Conservation (phyloP, 441 rosid genomes). For the Manihot esculenta region DNA sequence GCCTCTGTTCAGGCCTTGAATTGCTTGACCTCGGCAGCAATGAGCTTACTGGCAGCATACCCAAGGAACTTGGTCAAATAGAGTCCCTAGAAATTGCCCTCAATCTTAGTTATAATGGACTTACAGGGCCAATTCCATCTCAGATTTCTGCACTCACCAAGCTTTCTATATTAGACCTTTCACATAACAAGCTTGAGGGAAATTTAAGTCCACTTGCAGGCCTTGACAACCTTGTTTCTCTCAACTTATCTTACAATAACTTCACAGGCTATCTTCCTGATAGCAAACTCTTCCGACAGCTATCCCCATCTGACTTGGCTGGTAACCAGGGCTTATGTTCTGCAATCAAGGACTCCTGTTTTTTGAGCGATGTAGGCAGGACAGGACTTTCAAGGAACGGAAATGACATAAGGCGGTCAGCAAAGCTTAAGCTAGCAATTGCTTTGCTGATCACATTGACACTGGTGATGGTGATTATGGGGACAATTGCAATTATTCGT, state of each 20-base stretch:
- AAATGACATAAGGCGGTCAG: conserved; percentile 35
- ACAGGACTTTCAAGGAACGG: conserved; percentile 34
- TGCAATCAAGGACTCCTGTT: conserved; percentile 63
- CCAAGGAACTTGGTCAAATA: conserved; percentile 68
- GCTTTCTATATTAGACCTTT: conserved; percentile 82
- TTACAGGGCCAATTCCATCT: conserved; percentile 73
- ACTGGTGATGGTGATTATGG: conserved; percentile 65
- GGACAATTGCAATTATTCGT: conserved; percentile 64
- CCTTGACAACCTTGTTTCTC: conserved; percentile 79
- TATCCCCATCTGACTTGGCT: conserved; percentile 48
- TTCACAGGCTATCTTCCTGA: conserved; percentile 93
- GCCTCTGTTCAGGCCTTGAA: conserved; percentile 76
- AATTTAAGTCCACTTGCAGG: conserved; percentile 52
- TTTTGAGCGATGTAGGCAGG: conserved; percentile 35
- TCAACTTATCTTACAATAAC: conserved; percentile 79
- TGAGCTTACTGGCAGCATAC: conserved; percentile 65
- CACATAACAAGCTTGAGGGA: conserved; percentile 81
- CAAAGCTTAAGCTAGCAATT: conserved; percentile 65
- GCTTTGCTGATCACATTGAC: conserved; percentile 68
- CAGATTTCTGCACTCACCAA: conserved; percentile 72
- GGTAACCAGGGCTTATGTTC: conserved; percentile 80
- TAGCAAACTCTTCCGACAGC: conserved; percentile 73
- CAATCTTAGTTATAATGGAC: conserved; percentile 78
- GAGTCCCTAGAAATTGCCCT: conserved; percentile 87
- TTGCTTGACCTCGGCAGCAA: conserved; percentile 91